Percentiles rank a stretch among this genome's conserved stretches.
Conservation (phyloP, 108 stramenopile species). For the Epithemia pelagica region DNA sequence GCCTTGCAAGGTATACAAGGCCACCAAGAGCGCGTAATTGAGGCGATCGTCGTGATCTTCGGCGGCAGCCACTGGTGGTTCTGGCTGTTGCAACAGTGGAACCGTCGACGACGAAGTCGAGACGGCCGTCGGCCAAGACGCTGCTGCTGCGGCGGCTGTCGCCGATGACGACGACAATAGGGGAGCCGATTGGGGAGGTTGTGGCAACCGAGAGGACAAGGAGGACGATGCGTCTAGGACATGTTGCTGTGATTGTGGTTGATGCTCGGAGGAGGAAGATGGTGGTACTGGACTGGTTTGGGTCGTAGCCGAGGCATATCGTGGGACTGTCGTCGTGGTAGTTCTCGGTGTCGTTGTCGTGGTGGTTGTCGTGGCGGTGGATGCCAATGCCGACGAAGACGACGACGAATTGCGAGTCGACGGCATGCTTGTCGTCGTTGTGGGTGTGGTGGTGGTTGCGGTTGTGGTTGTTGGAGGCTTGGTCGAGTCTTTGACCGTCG, state of each 20-base stretch:
- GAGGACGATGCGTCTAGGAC: too few relatives aligned
- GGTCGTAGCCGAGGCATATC: neutral
- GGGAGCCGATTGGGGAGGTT: neutral
- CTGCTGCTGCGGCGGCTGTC: neutral
- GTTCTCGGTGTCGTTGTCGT: neutral
- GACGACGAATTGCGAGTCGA: neutral
- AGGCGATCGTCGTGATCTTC: conserved; percentile 54
- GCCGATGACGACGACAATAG: neutral
- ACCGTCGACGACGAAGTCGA: too few relatives aligned
- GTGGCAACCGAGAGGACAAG: too few relatives aligned
- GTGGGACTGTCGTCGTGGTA: neutral
- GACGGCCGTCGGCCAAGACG: too few relatives aligned
- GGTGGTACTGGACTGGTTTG: neutral
- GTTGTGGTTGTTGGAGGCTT: neutral
- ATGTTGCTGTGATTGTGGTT: too few relatives aligned
- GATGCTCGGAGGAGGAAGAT: too few relatives aligned
- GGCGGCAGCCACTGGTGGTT: neutral
- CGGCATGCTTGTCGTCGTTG: too few relatives aligned
- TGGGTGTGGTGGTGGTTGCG: too few relatives aligned
- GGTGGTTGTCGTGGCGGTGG: neutral
- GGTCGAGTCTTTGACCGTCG: neutral
- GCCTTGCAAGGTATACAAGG: conserved; percentile 97
- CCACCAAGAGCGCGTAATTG: conserved; percentile 86
- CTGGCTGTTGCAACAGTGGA: too few relatives aligned
- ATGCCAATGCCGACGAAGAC: conserved; percentile 2